A percentile compares a stretch with the other conserved stretches of the same genome.
Evolutionary conservation across 805 yeast species (phyloP).

Genomic region (Sugiyamaella chiloensis): DNA sequence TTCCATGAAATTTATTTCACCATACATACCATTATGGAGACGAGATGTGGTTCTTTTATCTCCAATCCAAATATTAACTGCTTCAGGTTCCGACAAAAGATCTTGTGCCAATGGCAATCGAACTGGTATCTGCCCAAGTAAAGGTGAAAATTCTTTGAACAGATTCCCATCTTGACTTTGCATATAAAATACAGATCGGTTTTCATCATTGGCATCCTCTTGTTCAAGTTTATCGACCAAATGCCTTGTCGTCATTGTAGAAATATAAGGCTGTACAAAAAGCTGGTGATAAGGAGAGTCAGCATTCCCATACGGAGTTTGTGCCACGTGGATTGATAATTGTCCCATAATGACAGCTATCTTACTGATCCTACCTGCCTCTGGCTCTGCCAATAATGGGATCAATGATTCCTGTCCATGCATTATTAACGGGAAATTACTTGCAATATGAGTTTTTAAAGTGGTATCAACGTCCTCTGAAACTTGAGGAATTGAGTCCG

Average conservation of each 20-base stretch:
- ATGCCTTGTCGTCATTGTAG: conserved; percentile 24
- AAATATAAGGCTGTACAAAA: conserved; percentile 34
- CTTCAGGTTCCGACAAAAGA: conserved; percentile 29
- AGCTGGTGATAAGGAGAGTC: conserved; percentile 33
- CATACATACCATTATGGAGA: conserved; percentile 29
- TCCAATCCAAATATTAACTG: conserved; percentile 41
- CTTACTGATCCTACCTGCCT: background rate
- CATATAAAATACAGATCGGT: conserved; percentile 30
- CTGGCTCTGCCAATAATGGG: background rate
- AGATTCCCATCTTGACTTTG: conserved; percentile 39
- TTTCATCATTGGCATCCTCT: background rate
- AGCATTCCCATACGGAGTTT: conserved; percentile 38
- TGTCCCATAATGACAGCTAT: conserved; percentile 8
- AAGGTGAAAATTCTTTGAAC: conserved; percentile 24
- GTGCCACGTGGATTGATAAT: conserved; percentile 27
- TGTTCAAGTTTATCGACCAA: conserved; percentile 24
- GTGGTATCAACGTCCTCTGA: conserved; percentile 4
- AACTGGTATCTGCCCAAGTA: conserved; percentile 21
- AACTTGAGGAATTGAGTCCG: conserved; percentile 15
- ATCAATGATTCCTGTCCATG: background rate
- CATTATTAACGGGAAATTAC: conserved; percentile 20
- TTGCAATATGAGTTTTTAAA: conserved; percentile 14
- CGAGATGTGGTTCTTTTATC: conserved; percentile 31
- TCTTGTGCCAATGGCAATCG: conserved; percentile 23
- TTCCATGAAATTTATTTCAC: no score